These are phyloP conservation scores for Gaultheria prostrata DNA, from an alignment of 148 eudicot genomes.

Conservation along the genomic window DNA sequence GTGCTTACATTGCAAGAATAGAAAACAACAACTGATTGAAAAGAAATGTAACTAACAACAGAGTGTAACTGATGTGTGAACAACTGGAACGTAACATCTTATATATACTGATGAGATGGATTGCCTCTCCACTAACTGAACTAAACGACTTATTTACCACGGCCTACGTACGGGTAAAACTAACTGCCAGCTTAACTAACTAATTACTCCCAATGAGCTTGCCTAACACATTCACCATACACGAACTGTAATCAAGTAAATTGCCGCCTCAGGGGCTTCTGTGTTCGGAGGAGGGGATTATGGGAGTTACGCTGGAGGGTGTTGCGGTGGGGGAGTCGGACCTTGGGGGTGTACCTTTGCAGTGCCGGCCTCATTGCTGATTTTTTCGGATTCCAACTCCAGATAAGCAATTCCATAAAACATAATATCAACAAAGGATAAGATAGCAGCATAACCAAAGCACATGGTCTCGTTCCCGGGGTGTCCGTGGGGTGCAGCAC, in stretches of 20 bases:
- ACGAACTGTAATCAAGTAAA: constrained; percentile 30
- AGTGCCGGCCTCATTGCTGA: constrained; percentile 37
- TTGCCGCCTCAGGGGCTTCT: constrained; percentile 68
- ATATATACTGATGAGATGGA: too few species aligned
- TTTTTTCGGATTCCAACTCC: constrained; percentile 49
- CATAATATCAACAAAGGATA: constrained; percentile 64
- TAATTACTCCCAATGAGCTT: too few species aligned
- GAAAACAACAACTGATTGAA: too few species aligned
- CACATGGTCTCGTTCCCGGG: constrained; percentile 51
- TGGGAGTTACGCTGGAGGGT: neutral
- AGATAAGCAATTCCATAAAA: constrained; percentile 57
- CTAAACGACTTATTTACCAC: too few species aligned
- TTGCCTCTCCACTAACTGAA: too few species aligned
- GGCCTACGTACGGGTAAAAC: too few species aligned
- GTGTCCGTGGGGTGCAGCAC: constrained; percentile 73
- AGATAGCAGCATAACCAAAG: constrained; percentile 63
- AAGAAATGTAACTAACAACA: too few species aligned
- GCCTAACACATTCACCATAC: neutral
- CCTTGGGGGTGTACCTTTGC: constrained; percentile 83
- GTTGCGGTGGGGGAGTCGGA: neutral
- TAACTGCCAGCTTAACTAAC: too few species aligned
- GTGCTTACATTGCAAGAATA: too few species aligned
- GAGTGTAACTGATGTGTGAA: too few species aligned
- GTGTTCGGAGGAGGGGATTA: constrained; percentile 34
- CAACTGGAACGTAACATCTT: too few species aligned